A percentile compares a stretch with the other conserved stretches of the same genome.
These are phyloP conservation scores for Poa pratensis DNA, from an alignment of 176 grass and related monocot genomes.

Conservation along the genomic window DNA sequence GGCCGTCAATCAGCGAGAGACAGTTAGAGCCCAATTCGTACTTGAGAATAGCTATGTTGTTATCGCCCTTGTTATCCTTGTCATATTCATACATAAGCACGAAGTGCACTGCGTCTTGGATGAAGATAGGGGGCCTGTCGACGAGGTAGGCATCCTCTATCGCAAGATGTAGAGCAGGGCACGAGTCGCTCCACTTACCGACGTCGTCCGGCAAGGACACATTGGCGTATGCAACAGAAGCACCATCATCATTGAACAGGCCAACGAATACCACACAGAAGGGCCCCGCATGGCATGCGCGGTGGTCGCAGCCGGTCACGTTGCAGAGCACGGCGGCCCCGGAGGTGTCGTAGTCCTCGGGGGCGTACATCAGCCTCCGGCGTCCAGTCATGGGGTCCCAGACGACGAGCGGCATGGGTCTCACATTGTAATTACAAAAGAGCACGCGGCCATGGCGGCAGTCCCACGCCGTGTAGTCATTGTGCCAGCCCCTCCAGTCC, in stretches of 20 bases:
- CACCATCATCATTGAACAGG: background rate
- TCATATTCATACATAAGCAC: background rate
- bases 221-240: background rate
- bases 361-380: background rate
- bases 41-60: background rate
- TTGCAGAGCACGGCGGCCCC: background rate
- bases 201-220: background rate
- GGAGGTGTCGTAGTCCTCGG: background rate
- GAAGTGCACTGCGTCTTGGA: background rate
- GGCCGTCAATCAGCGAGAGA: background rate
- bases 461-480: conserved; percentile 51
- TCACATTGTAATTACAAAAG: conserved; percentile 22
- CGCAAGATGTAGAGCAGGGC: background rate
- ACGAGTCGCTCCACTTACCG: background rate
- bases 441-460: conserved; percentile 58
- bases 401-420: background rate
- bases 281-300: background rate
- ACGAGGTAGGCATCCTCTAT: background rate
- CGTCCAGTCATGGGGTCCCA: background rate
- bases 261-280: background rate
- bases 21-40: background rate
- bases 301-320: background rate
- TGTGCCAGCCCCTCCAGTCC: conserved; percentile 1
- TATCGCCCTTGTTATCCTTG: background rate
- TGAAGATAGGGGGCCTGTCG: background rate